These are phyloP conservation scores for Triticum dicoccoides DNA, from an alignment of 176 grass and related monocot genomes.

Conservation along the genomic window DNA sequence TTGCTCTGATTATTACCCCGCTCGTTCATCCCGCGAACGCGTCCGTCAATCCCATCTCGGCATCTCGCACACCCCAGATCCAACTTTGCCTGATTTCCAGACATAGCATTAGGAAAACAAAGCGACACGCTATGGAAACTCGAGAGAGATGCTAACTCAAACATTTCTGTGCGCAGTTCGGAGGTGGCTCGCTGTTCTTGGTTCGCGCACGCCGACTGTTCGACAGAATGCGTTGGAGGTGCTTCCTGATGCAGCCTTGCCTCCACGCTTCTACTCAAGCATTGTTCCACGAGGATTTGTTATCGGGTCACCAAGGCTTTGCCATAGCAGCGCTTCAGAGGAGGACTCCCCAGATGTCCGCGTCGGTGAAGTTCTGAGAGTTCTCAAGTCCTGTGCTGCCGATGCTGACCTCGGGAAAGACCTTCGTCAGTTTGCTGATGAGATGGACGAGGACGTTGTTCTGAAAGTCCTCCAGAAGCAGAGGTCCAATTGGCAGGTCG, in stretches of 20 bases:
- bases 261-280: neutral
- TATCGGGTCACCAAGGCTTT: neutral
- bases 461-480: constrained; percentile 53
- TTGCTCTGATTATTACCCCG: neutral
- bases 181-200: neutral
- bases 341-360: neutral
- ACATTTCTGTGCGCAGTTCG: neutral
- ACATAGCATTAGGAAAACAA: neutral
- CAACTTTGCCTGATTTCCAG: neutral
- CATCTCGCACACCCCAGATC: neutral
- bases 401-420: neutral
- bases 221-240: constrained; percentile 9
- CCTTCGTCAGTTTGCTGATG: constrained; percentile 25
- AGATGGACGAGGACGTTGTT: constrained; percentile 49
- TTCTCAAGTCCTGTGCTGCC: constrained; percentile 35
- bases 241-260: neutral
- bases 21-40: neutral
- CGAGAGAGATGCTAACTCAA: neutral
- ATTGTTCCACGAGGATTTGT: neutral
- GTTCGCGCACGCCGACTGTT: neutral
- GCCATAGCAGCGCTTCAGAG: neutral
- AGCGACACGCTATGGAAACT: neutral
- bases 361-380: constrained; percentile 13
- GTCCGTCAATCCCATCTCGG: neutral
- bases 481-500: constrained; percentile 59